phyloP scores from a whole-genome alignment of 2,329 filamentous ascomycete genomes.

The Metarhizium sp. region DNA sequence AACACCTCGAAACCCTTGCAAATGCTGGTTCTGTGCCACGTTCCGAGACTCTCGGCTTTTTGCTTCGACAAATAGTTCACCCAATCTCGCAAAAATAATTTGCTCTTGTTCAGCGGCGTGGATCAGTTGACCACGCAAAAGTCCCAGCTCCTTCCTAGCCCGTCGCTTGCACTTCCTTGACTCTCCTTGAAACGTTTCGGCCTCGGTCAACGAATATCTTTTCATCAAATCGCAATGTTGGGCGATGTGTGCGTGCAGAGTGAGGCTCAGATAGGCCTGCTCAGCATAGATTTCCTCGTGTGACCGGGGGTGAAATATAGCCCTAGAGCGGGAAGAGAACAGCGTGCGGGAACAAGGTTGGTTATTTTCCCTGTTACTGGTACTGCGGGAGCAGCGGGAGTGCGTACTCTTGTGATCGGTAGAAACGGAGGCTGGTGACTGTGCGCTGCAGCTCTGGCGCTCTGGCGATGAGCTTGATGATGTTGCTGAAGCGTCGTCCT shows the following conservation, averaged over 20 bases:
- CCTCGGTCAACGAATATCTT: constrained; percentile 28
- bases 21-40: constrained; percentile 18
- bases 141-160: constrained; percentile 30
- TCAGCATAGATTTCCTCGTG: constrained; percentile 36
- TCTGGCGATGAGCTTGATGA: not conserved
- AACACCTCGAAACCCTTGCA: not conserved
- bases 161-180: constrained; percentile 18
- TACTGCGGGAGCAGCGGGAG: not conserved
- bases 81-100: constrained; percentile 33
- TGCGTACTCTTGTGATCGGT: not conserved
- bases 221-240: constrained; percentile 28
- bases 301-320: constrained; percentile 26
- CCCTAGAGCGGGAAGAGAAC: not conserved
- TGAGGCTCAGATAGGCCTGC: constrained; percentile 32
- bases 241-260: constrained; percentile 30
- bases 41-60: constrained; percentile 32
- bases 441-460: not conserved
- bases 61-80: constrained; percentile 40
- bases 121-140: constrained; percentile 33
- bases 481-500: not conserved
- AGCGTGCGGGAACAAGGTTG: not conserved
- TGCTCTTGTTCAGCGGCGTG: constrained; percentile 37
- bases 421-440: not conserved
- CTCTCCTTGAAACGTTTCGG: constrained; percentile 15
- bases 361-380: not conserved